These are phyloP conservation scores for Alternaria postmessia DNA, from an alignment of 2,329 filamentous ascomycete genomes.

Conservation along the genomic window DNA sequence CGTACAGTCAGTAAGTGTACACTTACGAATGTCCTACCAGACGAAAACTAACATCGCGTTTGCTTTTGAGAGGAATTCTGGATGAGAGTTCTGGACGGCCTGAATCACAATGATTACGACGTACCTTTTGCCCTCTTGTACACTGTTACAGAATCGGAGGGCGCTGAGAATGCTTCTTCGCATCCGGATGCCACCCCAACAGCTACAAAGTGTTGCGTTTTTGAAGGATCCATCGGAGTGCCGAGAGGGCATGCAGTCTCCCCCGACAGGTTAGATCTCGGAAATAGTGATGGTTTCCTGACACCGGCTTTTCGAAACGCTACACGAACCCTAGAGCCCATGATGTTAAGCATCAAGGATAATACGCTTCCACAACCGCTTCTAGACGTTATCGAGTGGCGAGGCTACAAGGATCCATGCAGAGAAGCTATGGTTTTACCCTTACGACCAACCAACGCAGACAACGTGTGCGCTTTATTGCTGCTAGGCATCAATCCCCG, in stretches of 20 bases:
- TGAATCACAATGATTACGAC: slow-evolving; percentile 51
- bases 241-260: slow-evolving; percentile 40
- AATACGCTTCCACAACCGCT: slow-evolving; percentile 37
- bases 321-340: slow-evolving; percentile 44
- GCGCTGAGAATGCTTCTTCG: slow-evolving; percentile 31
- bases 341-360: slow-evolving; percentile 35
- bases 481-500: slow-evolving; percentile 45
- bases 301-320: slow-evolving; percentile 45
- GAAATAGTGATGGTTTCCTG: slow-evolving; percentile 40
- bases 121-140: slow-evolving; percentile 46
- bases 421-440: slow-evolving; percentile 45
- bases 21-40: neutral
- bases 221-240: slow-evolving; percentile 46
- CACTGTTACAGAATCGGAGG: slow-evolving; percentile 40
- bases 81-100: slow-evolving; percentile 59
- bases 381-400: slow-evolving; percentile 42
- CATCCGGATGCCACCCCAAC: slow-evolving; percentile 36
- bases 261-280: slow-evolving; percentile 38
- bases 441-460: slow-evolving; percentile 40
- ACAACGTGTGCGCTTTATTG: slow-evolving; percentile 44
- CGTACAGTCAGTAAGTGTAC: slow-evolving; percentile 27
- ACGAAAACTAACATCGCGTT: neutral
- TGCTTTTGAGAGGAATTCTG: slow-evolving; percentile 51
- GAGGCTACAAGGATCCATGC: slow-evolving; percentile 45
- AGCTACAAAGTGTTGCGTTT: slow-evolving; percentile 38